Conservation (phyloP, 371 early-diverging fungal genomes). For the Apophysomyces elegans region DNA sequence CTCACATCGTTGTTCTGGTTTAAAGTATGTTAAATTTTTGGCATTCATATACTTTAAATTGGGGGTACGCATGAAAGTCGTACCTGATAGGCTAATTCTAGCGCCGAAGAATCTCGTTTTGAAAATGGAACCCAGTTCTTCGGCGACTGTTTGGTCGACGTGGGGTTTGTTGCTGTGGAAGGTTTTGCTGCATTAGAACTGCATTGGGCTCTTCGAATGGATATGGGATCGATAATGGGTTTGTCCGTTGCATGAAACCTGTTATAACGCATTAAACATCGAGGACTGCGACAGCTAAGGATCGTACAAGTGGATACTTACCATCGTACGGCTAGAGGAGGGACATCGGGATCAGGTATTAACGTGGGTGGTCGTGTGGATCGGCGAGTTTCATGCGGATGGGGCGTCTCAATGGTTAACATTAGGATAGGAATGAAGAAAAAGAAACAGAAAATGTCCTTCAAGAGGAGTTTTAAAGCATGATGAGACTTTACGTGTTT, state of each 20-base stretch:
- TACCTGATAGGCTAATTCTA: conserved; percentile 62
- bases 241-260: conserved; percentile 33
- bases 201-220: conserved; percentile 18
- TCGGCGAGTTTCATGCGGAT: not conserved
- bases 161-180: not conserved
- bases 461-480: not conserved
- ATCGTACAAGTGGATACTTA: not conserved
- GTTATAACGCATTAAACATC: not conserved
- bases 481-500: not conserved
- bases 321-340: conserved; percentile 27
- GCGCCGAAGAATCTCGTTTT: conserved; percentile 59
- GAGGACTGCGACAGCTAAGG: not conserved
- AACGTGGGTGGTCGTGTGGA: conserved; percentile 19
- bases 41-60: not conserved
- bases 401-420: not conserved
- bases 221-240: conserved; percentile 28
- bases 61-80: not conserved
- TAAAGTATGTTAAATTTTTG: too few species aligned
- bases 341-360: conserved; percentile 29
- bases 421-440: not conserved
- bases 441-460: not conserved
- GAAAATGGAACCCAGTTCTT: conserved; percentile 66
- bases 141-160: conserved; percentile 27
- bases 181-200: not conserved
- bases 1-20: conserved; percentile 37